Conservation (phyloP, 2,329 filamentous ascomycete species). For the Sphaerulina vaccinii region DNA sequence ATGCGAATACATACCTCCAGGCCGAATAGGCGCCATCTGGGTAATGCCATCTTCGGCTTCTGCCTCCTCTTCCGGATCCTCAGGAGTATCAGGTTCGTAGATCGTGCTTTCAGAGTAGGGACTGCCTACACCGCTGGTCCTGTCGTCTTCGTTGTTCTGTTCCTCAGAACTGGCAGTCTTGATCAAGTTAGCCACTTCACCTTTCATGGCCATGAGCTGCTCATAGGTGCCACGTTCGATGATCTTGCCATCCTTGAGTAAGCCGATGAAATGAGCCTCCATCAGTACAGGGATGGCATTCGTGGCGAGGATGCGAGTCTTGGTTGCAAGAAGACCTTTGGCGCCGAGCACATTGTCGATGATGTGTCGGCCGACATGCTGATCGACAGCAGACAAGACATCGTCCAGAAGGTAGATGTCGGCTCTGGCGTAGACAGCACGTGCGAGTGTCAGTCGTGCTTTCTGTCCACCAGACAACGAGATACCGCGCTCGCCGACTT, state of each 20-base stretch:
- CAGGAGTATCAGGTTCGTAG: slow-evolving; percentile 47
- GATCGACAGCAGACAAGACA: slow-evolving; percentile 93
- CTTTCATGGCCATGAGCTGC: slow-evolving; percentile 90
- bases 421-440: slow-evolving; percentile 94
- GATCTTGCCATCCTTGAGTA: slow-evolving; percentile 79
- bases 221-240: slow-evolving; percentile 86
- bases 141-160: slow-evolving; percentile 22
- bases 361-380: slow-evolving; percentile 91
- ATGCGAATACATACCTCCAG: slow-evolving; percentile 28
- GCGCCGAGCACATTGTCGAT: slow-evolving; percentile 91
- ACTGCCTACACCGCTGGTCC: slow-evolving; percentile 23
- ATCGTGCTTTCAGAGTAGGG: slow-evolving; percentile 43
- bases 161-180: slow-evolving; percentile 66
- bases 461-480: slow-evolving; percentile 96
- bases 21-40: slow-evolving; percentile 73
- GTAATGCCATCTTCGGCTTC: slow-evolving; percentile 69
- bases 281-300: slow-evolving; percentile 90
- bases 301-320: slow-evolving; percentile 89
- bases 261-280: slow-evolving; percentile 83
- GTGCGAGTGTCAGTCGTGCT: slow-evolving; percentile 83
- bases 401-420: slow-evolving; percentile 95
- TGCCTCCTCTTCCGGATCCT: slow-evolving; percentile 53
- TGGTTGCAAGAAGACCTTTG: slow-evolving; percentile 75
- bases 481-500: slow-evolving; percentile 95
- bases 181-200: slow-evolving; percentile 80